Evolutionary conservation across 1,284 basidiomycete genomes (phyloP).

Genomic region (Waitea zeae): DNA sequence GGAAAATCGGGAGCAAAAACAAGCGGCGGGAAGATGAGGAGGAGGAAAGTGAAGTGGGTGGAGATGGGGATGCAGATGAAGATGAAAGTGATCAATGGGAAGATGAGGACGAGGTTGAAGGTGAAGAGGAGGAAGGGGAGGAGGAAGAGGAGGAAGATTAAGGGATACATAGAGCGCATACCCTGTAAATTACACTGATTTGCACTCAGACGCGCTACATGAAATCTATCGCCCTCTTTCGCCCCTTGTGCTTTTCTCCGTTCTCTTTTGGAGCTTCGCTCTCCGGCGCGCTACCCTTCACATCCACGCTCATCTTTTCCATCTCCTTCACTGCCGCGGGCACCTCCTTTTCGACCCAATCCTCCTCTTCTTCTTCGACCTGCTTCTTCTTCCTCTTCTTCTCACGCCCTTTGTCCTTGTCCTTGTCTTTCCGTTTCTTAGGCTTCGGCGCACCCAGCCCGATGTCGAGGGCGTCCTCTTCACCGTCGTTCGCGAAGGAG

Average conservation of each 20-base stretch:
- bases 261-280: background rate
- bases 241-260: constrained; percentile 15
- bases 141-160: constrained; percentile 6
- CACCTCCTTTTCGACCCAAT: constrained; percentile 45
- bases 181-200: too few species aligned
- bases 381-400: constrained; percentile 6
- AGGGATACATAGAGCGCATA: constrained; percentile 4
- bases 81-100: constrained; percentile 1
- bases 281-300: constrained; percentile 8
- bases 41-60: constrained; percentile 9
- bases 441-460: constrained; percentile 20
- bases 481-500: constrained; percentile 56
- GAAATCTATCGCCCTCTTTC: constrained; percentile 54
- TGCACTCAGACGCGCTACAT: constrained; percentile 22
- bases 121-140: constrained; percentile 5
- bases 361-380: constrained; percentile 16
- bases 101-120: constrained; percentile 3
- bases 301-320: constrained; percentile 9
- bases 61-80: constrained; percentile 5
- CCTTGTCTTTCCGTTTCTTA: constrained; percentile 20
- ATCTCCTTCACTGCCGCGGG: constrained; percentile 22
- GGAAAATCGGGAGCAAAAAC: constrained; percentile 8
- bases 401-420: constrained; percentile 14
- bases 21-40: constrained; percentile 19
- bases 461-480: constrained; percentile 18